Evolutionary conservation across 176 grass and related monocot genomes (phyloP).

Genomic region (Neostapfia colusana): DNA sequence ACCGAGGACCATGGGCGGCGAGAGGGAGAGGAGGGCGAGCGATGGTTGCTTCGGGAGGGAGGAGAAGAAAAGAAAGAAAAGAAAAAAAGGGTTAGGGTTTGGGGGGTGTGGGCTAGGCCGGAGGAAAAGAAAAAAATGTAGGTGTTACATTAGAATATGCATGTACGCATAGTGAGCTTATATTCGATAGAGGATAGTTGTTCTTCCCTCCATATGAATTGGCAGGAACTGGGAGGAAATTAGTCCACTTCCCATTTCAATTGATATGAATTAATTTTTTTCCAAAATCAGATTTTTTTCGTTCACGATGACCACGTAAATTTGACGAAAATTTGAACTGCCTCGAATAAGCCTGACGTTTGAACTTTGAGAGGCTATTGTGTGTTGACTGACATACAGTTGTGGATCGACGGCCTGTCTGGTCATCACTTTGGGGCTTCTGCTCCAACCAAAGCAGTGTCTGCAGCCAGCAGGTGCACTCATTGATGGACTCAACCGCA

Average conservation of each 20-base stretch:
- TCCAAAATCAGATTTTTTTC: no score
- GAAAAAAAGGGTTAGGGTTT: no score
- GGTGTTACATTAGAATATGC: background rate
- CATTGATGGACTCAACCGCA: slow-evolving; percentile 35
- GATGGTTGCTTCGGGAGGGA: no score
- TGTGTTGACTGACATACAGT: no score
- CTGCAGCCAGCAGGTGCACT: background rate
- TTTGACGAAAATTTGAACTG: background rate
- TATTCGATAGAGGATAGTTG: background rate
- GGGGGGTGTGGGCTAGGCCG: no score
- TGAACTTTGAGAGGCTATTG: background rate
- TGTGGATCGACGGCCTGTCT: background rate
- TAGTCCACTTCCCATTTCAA: no score
- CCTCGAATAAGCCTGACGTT: background rate
- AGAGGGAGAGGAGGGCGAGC: no score
- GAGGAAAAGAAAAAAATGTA: no score
- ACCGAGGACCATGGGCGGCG: no score
- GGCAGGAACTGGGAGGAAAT: background rate
- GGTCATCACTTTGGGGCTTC: background rate
- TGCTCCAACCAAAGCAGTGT: slow-evolving; percentile 30
- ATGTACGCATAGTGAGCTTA: background rate
- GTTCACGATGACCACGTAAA: background rate
- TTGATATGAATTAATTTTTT: no score
- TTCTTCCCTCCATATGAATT: background rate
- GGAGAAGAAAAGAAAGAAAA: no score